Conservation (phyloP, 805 yeast genomes). For the Candida ortonii region DNA sequence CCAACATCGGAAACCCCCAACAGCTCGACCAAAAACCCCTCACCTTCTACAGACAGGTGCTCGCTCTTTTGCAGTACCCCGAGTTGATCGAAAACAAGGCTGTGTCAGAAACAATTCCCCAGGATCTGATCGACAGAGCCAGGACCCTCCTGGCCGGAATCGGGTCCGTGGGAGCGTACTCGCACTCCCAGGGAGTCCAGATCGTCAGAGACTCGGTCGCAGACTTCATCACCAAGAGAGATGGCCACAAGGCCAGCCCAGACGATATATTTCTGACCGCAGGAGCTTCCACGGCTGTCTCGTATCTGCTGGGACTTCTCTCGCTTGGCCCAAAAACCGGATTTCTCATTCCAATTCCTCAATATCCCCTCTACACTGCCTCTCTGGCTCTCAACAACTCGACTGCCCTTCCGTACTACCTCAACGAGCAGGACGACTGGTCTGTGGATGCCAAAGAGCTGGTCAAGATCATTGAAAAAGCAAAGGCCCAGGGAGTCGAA, state of each 20-base stretch:
- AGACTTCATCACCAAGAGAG: slow-evolving; percentile 72
- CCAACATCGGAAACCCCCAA: slow-evolving; percentile 98
- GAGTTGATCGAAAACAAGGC: slow-evolving; percentile 45
- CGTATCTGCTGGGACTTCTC: slow-evolving; percentile 67
- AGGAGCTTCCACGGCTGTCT: slow-evolving; percentile 96
- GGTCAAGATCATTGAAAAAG: slow-evolving; percentile 47
- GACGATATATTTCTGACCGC: slow-evolving; percentile 79
- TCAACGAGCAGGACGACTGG: slow-evolving; percentile 84
- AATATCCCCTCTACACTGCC: slow-evolving; percentile 97
- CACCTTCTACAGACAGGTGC: slow-evolving; percentile 91
- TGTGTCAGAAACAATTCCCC: slow-evolving; percentile 41
- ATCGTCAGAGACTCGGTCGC: slow-evolving; percentile 77
- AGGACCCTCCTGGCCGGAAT: slow-evolving; percentile 52
- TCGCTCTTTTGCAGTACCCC: slow-evolving; percentile 85
- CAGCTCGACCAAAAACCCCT: slow-evolving; percentile 92
- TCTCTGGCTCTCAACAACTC: slow-evolving; percentile 81
- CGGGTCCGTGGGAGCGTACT: slow-evolving; percentile 92
- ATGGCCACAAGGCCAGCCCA: slow-evolving; percentile 65
- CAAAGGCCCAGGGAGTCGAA: slow-evolving; percentile 49
- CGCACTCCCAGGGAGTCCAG: slow-evolving; percentile 85
- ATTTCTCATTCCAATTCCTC: slow-evolving; percentile 94
- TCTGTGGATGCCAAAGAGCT: slow-evolving; percentile 70
- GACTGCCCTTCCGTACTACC: slow-evolving; percentile 78
- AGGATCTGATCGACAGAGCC: slow-evolving; percentile 77
- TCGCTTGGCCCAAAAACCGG: slow-evolving; percentile 69